Evolutionary conservation across 1,139 yeast genomes (phyloP), one percentile per base, ranked within the genome.

Genomic region (Lodderomyces elongisporus): DNA sequence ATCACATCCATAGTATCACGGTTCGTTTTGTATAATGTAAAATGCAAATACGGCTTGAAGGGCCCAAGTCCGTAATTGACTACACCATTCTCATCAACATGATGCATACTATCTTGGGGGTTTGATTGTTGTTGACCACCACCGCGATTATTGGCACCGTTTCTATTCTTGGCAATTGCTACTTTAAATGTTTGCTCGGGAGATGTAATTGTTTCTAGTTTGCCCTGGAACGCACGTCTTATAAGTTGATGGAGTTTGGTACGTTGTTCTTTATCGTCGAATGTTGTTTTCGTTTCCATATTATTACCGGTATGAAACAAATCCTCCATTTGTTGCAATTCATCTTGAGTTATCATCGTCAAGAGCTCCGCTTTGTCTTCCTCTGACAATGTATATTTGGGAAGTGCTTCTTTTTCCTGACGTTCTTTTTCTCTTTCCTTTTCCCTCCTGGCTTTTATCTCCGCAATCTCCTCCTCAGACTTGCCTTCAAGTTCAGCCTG

Each of bases 1-100:
- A 94, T 93, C 6, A 85, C 89, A 57, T 91, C 97, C 96, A 91
- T 88, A 1, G 99, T 89, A 50, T 91, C 99, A 54, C 91, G 84
- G 60, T 93, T 93, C 52, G 91, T 96, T 56, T 91, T 91, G 64
- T 84, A 89, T 22, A 91, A 66, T 4, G 85, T 77, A 51, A 89
- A 84, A 50, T 84, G 91, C 27, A 91, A 62, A 54, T 62, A 85
- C 30, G 77, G 73, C 47, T 80, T 79, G 40, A 68, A 67, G 12
- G 79, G 77, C 3, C 95, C 95, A 40, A 84, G 65, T 0, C 87
- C 76, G 42, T 73, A 76, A 44, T 69, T 66, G 4, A 72, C 40
- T 3, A 66, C 60, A 2, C 73, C 75, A 38, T 63, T 62, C 31
- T 65, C 73, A 41, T 64, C 74, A 17, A 60, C 75, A 47, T 70